Conservation (phyloP, 2,329 filamentous ascomycete genomes). For the Hypoxylon sp. region DNA sequence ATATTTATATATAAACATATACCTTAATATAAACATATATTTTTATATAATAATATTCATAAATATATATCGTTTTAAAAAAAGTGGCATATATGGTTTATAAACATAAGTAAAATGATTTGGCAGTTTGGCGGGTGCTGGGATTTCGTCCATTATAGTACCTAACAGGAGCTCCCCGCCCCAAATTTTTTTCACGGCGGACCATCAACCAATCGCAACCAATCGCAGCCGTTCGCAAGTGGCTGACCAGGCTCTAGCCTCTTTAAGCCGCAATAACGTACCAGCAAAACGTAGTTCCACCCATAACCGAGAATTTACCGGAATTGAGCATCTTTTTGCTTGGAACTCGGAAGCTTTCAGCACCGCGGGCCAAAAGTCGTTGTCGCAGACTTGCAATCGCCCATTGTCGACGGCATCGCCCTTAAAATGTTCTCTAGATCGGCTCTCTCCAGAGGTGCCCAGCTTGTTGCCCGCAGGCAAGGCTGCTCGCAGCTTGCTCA, state of each 20-base stretch:
- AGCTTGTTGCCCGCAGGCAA: slow-evolving; percentile 70
- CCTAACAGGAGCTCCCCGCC: slow-evolving; percentile 29
- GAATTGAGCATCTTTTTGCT: slow-evolving; percentile 55
- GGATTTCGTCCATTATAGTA: too few species aligned
- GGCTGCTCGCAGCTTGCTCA: slow-evolving; percentile 69
- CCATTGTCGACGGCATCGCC: slow-evolving; percentile 70
- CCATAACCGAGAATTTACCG: slow-evolving; percentile 53
- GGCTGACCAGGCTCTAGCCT: slow-evolving; percentile 44
- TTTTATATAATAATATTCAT: too few species aligned
- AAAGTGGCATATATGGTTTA: too few species aligned
- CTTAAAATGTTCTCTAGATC: slow-evolving; percentile 75
- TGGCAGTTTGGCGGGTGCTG: too few species aligned
- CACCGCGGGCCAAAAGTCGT: slow-evolving; percentile 46
- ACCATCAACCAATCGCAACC: slow-evolving; percentile 40
- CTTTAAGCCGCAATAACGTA: slow-evolving; percentile 33
- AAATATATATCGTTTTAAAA: too few species aligned
- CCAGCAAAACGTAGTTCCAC: slow-evolving; percentile 5
- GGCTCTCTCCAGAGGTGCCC: slow-evolving; percentile 70
- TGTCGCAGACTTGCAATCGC: slow-evolving; percentile 58
- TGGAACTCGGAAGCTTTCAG: slow-evolving; percentile 43
- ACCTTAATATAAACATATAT: too few species aligned
- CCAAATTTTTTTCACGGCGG: slow-evolving; percentile 16
- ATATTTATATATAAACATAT: too few species aligned
- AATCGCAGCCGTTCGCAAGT: slow-evolving; percentile 34
- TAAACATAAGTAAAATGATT: too few species aligned